Conservation (phyloP, 2,329 filamentous ascomycete genomes). For the Apiospora phragmitis region DNA sequence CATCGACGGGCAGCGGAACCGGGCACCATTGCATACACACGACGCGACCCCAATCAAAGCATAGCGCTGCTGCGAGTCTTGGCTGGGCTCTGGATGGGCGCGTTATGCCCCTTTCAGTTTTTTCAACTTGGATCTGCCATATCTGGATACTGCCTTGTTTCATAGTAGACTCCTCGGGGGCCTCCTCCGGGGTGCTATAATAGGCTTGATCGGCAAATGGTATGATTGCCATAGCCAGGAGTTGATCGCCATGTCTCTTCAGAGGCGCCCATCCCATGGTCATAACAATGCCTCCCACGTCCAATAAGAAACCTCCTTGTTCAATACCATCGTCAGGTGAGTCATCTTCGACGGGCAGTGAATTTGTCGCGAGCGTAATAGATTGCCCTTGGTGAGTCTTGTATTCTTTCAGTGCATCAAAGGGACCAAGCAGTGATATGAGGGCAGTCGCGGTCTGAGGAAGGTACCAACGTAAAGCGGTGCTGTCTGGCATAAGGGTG, state of each 20-base stretch:
- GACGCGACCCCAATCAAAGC: slow-evolving; percentile 52
- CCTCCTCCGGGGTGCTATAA: slow-evolving; percentile 39
- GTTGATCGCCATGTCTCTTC: slow-evolving; percentile 39
- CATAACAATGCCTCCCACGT: slow-evolving; percentile 54
- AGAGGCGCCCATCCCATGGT: slow-evolving; percentile 54
- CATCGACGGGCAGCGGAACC: slow-evolving; percentile 32
- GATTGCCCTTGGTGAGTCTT: slow-evolving; percentile 24
- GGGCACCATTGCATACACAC: slow-evolving; percentile 57
- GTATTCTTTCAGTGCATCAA: slow-evolving; percentile 27
- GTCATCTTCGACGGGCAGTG: slow-evolving; percentile 22
- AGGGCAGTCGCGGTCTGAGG: slow-evolving; percentile 24
- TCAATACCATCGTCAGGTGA: slow-evolving; percentile 16
- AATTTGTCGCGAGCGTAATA: slow-evolving; percentile 26
- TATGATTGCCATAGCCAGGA: slow-evolving; percentile 52
- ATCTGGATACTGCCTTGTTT: slow-evolving; percentile 52
- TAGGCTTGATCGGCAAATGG: slow-evolving; percentile 52
- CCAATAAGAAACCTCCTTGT: slow-evolving; percentile 50
- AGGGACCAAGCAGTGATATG: slow-evolving; percentile 27
- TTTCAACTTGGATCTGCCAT: slow-evolving; percentile 46
- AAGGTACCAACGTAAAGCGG: slow-evolving; percentile 25
- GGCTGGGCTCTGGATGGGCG: slow-evolving; percentile 38
- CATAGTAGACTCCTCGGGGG: slow-evolving; percentile 37
- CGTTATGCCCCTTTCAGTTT: slow-evolving; percentile 29
- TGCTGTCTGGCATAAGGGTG: slow-evolving; percentile 21
- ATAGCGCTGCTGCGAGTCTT: slow-evolving; percentile 43